A percentile compares a stretch with the other conserved stretches of the same genome.
These are phyloP conservation scores for Comarum palustre DNA, from an alignment of 306 rosid genomes.

Conservation along the genomic window DNA sequence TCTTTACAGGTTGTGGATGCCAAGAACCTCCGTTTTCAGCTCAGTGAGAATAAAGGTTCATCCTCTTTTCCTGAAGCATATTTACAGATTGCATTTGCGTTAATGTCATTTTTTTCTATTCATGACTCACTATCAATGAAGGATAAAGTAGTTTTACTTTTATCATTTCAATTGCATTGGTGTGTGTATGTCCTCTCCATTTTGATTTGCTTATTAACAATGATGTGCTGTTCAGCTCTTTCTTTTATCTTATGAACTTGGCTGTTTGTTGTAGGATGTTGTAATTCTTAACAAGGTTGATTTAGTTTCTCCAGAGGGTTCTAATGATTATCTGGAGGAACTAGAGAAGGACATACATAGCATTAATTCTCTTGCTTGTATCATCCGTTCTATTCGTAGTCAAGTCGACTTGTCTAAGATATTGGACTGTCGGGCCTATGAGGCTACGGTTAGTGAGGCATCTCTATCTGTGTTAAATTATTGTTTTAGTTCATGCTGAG, in stretches of 20 bases:
- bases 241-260: conserved; percentile 29
- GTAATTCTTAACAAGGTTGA: conserved; percentile 95
- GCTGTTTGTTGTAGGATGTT: conserved; percentile 66
- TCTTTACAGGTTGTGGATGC: conserved; percentile 75
- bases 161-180: neutral
- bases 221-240: neutral
- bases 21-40: conserved; percentile 75
- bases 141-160: neutral
- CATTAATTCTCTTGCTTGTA: conserved; percentile 73
- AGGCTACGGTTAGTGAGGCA: conserved; percentile 49
- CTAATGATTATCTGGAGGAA: conserved; percentile 56
- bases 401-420: conserved; percentile 78
- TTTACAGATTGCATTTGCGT: conserved; percentile 91
- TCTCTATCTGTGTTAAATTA: conserved; percentile 15
- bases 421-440: conserved; percentile 69
- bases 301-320: conserved; percentile 75
- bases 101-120: conserved; percentile 26
- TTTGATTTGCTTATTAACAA: neutral
- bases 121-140: neutral
- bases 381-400: conserved; percentile 68
- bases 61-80: conserved; percentile 88
- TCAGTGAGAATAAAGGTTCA: conserved; percentile 52
- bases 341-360: conserved; percentile 77
- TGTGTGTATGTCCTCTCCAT: neutral
- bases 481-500: conserved; percentile 16